A percentile compares a stretch with the other conserved stretches of the same genome.
These are phyloP conservation scores for Colletotrichum costaricense DNA, from an alignment of 2,329 filamentous ascomycete genomes.

Conservation along the genomic window DNA sequence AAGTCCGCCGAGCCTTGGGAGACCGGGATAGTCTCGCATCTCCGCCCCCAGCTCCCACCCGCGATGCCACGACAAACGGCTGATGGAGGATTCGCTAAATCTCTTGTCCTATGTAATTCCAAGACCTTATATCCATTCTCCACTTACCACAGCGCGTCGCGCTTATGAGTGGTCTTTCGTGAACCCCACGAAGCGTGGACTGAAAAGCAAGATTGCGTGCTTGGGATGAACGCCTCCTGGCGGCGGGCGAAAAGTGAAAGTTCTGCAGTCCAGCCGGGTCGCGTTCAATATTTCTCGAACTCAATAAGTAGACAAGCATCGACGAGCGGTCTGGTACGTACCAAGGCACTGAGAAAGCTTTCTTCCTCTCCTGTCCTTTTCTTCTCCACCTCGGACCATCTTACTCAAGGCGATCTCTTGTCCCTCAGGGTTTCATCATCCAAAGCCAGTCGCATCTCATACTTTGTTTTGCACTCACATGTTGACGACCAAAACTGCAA, in stretches of 20 bases:
- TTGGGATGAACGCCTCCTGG: neutral
- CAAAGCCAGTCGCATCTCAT: conserved; percentile 8
- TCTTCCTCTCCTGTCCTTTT: neutral
- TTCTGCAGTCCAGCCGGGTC: conserved; percentile 8
- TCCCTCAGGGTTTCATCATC: conserved; percentile 15
- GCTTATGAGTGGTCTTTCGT: neutral
- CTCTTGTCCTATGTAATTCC: conserved; percentile 36
- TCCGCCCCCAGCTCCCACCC: neutral
- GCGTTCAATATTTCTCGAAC: neutral
- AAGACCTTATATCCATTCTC: conserved; percentile 1
- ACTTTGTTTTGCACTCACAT: neutral
- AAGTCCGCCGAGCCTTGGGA: conserved; percentile 33
- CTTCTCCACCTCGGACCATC: neutral
- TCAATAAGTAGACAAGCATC: conserved; percentile 1
- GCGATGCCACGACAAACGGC: neutral
- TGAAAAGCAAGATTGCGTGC: conserved; percentile 33
- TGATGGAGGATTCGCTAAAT: conserved; percentile 19
- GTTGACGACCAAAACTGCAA: neutral
- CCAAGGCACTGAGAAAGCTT: neutral
- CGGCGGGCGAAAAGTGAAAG: conserved; percentile 10
- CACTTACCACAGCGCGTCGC: neutral
- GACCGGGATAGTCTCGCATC: neutral
- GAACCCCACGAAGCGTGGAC: conserved; percentile 23
- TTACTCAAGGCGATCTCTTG: neutral
- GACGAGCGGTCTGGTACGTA: conserved; percentile 1